A percentile compares a stretch with the other conserved stretches of the same genome.
These are phyloP conservation scores for Trichoderma sp. DNA, from an alignment of 2,329 filamentous ascomycete species.

Conservation along the genomic window DNA sequence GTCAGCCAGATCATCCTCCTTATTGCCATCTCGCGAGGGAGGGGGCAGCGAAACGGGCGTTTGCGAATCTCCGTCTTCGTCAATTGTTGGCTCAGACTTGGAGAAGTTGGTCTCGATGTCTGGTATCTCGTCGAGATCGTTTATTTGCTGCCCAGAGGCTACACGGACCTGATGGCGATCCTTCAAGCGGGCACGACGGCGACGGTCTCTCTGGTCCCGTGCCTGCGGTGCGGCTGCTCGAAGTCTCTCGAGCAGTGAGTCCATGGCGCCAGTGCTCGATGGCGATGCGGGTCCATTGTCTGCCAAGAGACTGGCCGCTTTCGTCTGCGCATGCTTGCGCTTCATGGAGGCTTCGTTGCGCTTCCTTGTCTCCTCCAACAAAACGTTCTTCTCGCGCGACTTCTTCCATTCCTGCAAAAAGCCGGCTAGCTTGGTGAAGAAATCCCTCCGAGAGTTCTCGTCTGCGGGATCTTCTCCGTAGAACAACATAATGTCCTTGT, in stretches of 20 bases:
- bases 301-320: conserved; percentile 41
- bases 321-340: conserved; percentile 75
- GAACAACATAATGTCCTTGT: conserved; percentile 93
- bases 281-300: conserved; percentile 61
- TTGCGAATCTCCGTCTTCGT: conserved; percentile 43
- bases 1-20: conserved; percentile 75
- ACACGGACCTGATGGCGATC: conserved; percentile 87
- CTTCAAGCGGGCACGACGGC: conserved; percentile 83
- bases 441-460: conserved; percentile 89
- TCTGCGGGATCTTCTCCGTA: conserved; percentile 93
- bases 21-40: conserved; percentile 44
- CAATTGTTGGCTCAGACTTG: conserved; percentile 38
- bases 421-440: conserved; percentile 87
- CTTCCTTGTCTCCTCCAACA: conserved; percentile 75
- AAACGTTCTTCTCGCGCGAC: conserved; percentile 87
- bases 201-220: conserved; percentile 82
- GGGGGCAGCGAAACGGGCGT: conserved; percentile 50
- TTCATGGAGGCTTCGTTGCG: conserved; percentile 92
- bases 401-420: conserved; percentile 96
- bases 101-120: conserved; percentile 48
- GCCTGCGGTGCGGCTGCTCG: conserved; percentile 88
- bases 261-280: conserved; percentile 85
- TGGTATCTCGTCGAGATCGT: conserved; percentile 62
- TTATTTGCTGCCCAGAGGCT: conserved; percentile 85
- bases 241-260: conserved; percentile 90